Evolutionary conservation across 495 filamentous ascomycete species (phyloP), one percentile per base, ranked within the genome.

Genomic region (Penicillium verhagenii): DNA sequence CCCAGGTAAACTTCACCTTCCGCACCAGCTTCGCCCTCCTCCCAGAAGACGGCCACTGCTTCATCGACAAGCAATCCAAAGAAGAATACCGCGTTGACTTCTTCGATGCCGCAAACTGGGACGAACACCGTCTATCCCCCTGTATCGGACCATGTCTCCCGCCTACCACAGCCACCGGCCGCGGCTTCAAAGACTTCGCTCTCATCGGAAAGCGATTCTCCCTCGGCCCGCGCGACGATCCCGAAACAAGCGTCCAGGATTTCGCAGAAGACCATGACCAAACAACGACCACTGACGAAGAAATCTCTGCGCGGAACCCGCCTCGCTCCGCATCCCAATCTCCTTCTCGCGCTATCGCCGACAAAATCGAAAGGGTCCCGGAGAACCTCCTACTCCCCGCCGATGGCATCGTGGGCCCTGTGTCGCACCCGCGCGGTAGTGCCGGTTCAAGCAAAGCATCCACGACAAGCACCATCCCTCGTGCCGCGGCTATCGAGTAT

Each of bases 1-100:
- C 94, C 0, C 91, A 96, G 69, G 92, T 96, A 47, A 96, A 93
- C 69, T 97, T 98, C 70, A 91, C 89, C 1, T 82, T 98, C 37
- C 87, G 93, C 6, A 96, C 90, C 2, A 89, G 82, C 50, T 98
- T 87, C 60, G 82, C 86, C 19, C 85, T 97, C 19, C 79, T 98
- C 1, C 93, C 94, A 3, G 88, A 96, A 54, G 86, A 92, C 60
- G 92, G 92, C 0, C 82, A 84, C 64, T 96, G 92, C 70, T 98
- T 96, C 64, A 79, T 96, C 61, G 85, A 96, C 73, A 89, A 87
- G 57, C 65, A 81, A 46, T 95, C 91, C 1, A 21, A 86, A 54
- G 86, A 96, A 62, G 82, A 90, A 56, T 92, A 91, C 66, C 84
- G 79, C 1, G 76, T 97, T 19, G 85, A 97, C 66, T 97, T 96